Evolutionary conservation across 208 protist genomes (phyloP), one percentile per base, ranked within the genome.

Genomic region (Herpetomonas samuelpessoai): DNA sequence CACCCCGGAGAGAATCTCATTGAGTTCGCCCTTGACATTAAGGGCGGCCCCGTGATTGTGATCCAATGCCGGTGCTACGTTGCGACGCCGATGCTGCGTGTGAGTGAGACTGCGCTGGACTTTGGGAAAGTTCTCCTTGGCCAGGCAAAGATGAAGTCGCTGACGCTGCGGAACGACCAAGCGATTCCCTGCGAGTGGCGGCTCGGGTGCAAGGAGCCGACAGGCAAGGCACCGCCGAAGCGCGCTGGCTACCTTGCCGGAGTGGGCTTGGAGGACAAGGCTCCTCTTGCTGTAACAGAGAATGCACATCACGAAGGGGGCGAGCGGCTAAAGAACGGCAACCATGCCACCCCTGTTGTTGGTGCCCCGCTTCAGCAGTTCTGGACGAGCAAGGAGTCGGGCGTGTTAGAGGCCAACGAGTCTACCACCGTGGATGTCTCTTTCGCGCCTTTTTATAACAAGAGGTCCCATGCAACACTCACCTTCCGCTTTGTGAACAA

Each of bases 41-140:
- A 82, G 48, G 83, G 81, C 24, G 96, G 96, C 9, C 91, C 95
- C 12, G 71, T 73, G 12, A 68, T 98, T 27, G 63, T 92, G 22
- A 30, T 98, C 9, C 65, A 89, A 51, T 75, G 94, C n/a, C 68
- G 63, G 63, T 97, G 92, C 62, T 96, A 92, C 62, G 81, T 98
- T 21, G 96, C 87, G 10, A 89, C 93, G 29, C 97, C 97, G 31
- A 65, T 81, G 12, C 58, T 98, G 44, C 51, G 55, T 14, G 26
- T 97, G 1, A 81, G 70, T 25, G 71, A 75, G 25, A 76, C 64
- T n/a, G 27, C 51, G 22, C 28, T 98, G 21, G 76, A 95, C 71
- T 98, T 98, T 81, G 95, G 92, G 7, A 55, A 65, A 14, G 76
- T 97, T n/a, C 60, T 81, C 14, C 63, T 96, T 12, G 97, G 97